Percentiles rank a stretch among this genome's conserved stretches.
Conservation (phyloP, 441 rosid species). For the Brassica hybrid region DNA sequence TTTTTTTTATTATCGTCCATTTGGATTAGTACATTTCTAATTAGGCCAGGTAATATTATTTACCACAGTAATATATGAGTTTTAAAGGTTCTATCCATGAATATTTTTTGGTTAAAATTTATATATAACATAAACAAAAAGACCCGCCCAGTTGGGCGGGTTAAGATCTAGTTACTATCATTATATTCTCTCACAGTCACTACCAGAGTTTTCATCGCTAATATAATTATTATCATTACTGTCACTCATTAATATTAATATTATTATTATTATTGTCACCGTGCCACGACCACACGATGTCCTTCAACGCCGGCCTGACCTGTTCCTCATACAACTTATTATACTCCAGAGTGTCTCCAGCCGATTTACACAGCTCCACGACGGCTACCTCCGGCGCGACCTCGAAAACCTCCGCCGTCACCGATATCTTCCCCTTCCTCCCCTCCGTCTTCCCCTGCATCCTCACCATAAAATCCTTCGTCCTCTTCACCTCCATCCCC, state of each 20-base stretch:
- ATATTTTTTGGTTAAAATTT: no score
- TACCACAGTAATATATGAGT: no score
- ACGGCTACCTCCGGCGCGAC: slow-evolving; percentile 82
- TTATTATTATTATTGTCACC: slow-evolving; percentile 54
- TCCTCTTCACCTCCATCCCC: slow-evolving; percentile 55
- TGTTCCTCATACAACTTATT: slow-evolving; percentile 71
- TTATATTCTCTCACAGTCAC: slow-evolving; percentile 21
- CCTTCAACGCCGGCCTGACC: slow-evolving; percentile 80
- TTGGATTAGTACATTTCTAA: no score
- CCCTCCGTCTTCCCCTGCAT: slow-evolving; percentile 68
- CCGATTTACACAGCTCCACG: slow-evolving; percentile 72
- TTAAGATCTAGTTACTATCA: no score
- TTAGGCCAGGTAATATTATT: no score
- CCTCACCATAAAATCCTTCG: slow-evolving; percentile 65
- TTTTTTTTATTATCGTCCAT: no score
- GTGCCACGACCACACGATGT: slow-evolving; percentile 97
- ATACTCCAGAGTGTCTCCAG: slow-evolving; percentile 87
- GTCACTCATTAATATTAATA: slow-evolving; percentile 2
- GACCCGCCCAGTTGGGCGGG: no score
- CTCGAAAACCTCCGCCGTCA: slow-evolving; percentile 86
- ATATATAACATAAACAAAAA: no score
- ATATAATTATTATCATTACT: slow-evolving; percentile 2
- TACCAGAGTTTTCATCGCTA: slow-evolving; percentile 26
- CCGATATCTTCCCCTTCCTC: slow-evolving; percentile 67
- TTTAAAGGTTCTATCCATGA: no score